A percentile compares a stretch with the other conserved stretches of the same genome.
These are phyloP conservation scores for Pseudoturritis turrita DNA, from an alignment of 345 rosid species.

Conservation along the genomic window DNA sequence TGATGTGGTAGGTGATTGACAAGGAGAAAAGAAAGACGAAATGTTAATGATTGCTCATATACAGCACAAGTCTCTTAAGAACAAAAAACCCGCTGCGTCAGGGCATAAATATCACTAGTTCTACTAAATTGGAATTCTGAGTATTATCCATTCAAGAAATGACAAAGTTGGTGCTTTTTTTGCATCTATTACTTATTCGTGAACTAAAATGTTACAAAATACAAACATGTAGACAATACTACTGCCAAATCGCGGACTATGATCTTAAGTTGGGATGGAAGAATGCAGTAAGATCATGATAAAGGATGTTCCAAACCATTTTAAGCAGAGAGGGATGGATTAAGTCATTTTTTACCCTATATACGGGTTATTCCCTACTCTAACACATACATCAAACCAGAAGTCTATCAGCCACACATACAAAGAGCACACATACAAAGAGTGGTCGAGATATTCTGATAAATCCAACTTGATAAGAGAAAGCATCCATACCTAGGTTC, in stretches of 20 bases:
- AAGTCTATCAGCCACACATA: not conserved
- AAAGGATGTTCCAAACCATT: not conserved
- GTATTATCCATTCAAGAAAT: not conserved
- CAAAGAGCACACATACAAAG: not conserved
- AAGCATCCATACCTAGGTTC: conserved; percentile 75
- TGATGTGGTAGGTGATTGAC: not conserved
- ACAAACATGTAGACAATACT: too few species aligned
- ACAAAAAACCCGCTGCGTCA: not conserved
- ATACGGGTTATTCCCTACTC: not conserved
- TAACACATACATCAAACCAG: not conserved
- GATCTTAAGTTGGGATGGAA: conserved; percentile 3
- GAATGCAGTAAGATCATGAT: not conserved
- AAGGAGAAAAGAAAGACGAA: not conserved
- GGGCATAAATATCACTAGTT: not conserved
- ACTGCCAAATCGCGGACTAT: not conserved
- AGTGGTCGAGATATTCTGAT: not conserved
- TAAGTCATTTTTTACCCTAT: not conserved
- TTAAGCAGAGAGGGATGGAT: not conserved
- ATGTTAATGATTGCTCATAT: not conserved
- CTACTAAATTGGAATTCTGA: not conserved
- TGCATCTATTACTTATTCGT: not conserved
- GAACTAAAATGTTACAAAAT: not conserved
- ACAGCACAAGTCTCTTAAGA: not conserved
- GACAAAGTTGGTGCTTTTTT: not conserved
- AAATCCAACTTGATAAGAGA: not conserved